Conservation (phyloP, 129 eudicot genomes). For the Pseudognaphalium luteoalbum region DNA sequence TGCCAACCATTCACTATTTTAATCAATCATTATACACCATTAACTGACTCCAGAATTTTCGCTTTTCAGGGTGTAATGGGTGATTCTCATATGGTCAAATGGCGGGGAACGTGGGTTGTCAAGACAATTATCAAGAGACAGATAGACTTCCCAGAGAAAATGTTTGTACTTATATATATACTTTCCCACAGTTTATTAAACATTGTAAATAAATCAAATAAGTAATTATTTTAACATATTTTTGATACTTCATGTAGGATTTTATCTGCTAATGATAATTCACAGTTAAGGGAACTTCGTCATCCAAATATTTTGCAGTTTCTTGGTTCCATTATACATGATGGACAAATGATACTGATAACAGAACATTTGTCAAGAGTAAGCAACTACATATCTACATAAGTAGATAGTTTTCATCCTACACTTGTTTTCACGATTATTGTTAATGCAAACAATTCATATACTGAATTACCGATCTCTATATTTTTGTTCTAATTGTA, state of each 20-base stretch:
- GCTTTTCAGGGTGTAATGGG: constrained; percentile 56
- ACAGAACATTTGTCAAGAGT: constrained; percentile 69
- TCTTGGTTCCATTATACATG: constrained; percentile 72
- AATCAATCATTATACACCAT: neutral
- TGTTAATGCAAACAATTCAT: neutral
- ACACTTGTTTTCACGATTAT: neutral
- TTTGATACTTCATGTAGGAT: constrained; percentile 44
- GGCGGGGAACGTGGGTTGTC: constrained; percentile 83
- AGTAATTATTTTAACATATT: neutral
- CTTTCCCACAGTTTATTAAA: neutral
- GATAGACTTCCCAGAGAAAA: constrained; percentile 55
- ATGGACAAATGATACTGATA: constrained; percentile 64
- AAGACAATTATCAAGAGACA: constrained; percentile 63
- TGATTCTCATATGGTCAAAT: constrained; percentile 54
- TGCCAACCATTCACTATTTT: neutral
- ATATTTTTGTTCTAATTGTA: constrained; percentile 5
- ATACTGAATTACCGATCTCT: too few species aligned
- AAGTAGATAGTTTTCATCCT: constrained; percentile 1
- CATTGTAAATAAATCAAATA: neutral
- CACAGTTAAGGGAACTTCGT: constrained; percentile 65
- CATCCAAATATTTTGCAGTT: constrained; percentile 78
- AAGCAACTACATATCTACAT: constrained; percentile 13
- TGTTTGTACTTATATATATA: constrained; percentile 30
- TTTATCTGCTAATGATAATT: constrained; percentile 59
- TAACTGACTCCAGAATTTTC: neutral